These are phyloP conservation scores for Pythium biforme DNA, from an alignment of 352 stramenopile species.

Conservation along the genomic window DNA sequence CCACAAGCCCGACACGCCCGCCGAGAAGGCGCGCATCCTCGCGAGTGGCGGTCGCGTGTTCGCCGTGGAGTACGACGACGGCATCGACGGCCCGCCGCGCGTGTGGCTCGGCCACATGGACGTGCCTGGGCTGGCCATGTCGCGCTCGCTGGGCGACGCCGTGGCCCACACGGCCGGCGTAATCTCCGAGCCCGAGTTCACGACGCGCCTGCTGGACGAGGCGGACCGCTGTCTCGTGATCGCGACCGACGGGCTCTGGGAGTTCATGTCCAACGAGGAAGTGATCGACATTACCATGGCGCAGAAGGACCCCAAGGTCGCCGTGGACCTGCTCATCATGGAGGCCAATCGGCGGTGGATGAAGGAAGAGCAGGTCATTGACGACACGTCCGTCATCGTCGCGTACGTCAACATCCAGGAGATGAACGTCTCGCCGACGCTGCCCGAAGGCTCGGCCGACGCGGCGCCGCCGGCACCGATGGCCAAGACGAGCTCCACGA, in stretches of 20 bases:
- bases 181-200: slow-evolving; percentile 95
- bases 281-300: slow-evolving; percentile 86
- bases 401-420: slow-evolving; percentile 90
- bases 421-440: slow-evolving; percentile 28
- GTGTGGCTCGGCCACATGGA: slow-evolving; percentile 99
- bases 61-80: slow-evolving; percentile 98
- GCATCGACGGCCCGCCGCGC: slow-evolving; percentile 95
- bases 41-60: slow-evolving; percentile 96
- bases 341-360: slow-evolving; percentile 97
- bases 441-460: neutral
- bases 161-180: slow-evolving; percentile 96
- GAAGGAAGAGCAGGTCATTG: slow-evolving; percentile 98
- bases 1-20: slow-evolving; percentile 96
- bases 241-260: slow-evolving; percentile 98
- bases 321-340: slow-evolving; percentile 93
- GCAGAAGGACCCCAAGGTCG: slow-evolving; percentile 75
- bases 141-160: slow-evolving; percentile 93
- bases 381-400: slow-evolving; percentile 98
- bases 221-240: slow-evolving; percentile 95
- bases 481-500: neutral
- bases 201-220: slow-evolving; percentile 73
- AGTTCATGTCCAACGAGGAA: slow-evolving; percentile 98
- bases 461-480: slow-evolving; percentile 15
- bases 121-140: slow-evolving; percentile 98
- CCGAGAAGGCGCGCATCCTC: slow-evolving; percentile 95